Evolutionary conservation across 208 protist species (phyloP), one percentile per base, ranked within the genome.

Genomic region (Kentomonas sorsogonicus): DNA sequence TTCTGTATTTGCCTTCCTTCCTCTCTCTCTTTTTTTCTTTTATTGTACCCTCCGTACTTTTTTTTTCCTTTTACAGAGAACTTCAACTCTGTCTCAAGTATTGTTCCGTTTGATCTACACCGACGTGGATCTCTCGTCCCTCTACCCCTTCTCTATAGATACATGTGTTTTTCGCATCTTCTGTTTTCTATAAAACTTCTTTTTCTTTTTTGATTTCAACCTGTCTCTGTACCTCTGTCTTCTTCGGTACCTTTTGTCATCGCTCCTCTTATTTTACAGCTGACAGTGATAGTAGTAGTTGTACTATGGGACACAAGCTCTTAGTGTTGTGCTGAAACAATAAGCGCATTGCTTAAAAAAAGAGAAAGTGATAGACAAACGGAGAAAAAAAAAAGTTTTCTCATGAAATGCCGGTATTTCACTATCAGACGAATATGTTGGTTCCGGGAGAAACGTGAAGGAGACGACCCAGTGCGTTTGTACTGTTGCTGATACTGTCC

Each of bases 321-420:
- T 4, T 33, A 51, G 13, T 7, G 26, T 5, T 4, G 18, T 10
- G 5, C 25, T 18, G 30, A 56, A 29, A 45, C 0, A 1, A 56
- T 5, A 20, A 41, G n/a, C 4, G 16, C 2, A 48, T 60, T 26
- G 31, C 27, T 43, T n/a, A 2, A 3, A 18, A 45, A 45, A 6
- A 45, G n/a, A 18, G 10, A 45, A 23, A 4, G n/a, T 22, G 9
- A 45, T 20, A 7, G 3, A 63, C 48, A 33, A 70, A 65, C 26
- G 27, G 43, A 51, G 46, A 53, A 53, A 43, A 53, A 62, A 15
- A 20, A 36, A 48, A 54, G 36, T 53, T 34, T 39, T 39, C 34
- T 39, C 15, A 39, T 16, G 11, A 20, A 16, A 16, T 22, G 20
- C 5, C 5, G 5, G 20, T 18, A 45, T 23, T 16, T 25, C 16